phyloP scores from a whole-genome alignment of 2,329 filamentous ascomycete species.

The Exserohilum turcica region DNA sequence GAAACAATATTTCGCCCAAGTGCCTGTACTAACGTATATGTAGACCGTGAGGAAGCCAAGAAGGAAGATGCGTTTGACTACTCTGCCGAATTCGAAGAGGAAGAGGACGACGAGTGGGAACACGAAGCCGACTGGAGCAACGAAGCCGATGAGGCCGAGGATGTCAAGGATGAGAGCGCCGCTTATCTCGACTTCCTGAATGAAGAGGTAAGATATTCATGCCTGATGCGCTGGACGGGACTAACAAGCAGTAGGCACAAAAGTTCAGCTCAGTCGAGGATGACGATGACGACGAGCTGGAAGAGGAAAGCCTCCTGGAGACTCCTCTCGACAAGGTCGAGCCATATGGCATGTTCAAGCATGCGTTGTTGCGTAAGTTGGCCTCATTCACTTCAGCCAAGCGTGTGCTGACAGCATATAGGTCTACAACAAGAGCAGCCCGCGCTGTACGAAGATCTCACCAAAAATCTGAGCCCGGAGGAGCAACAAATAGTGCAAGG shows the following conservation, averaged over 20 bases:
- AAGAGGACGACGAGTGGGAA: conserved; percentile 83
- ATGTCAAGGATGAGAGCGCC: conserved; percentile 86
- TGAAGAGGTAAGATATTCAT: conserved; percentile 68
- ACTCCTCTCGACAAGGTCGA: conserved; percentile 95
- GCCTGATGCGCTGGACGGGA: conserved; percentile 11
- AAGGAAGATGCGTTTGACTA: conserved; percentile 80
- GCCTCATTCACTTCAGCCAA: neutral
- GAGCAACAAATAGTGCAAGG: conserved; percentile 81
- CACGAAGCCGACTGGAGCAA: conserved; percentile 72
- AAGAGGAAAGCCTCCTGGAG: conserved; percentile 90
- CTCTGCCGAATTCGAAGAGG: conserved; percentile 73
- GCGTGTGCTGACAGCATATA: conserved; percentile 51
- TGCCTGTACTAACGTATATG: conserved; percentile 23
- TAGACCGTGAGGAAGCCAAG: conserved; percentile 87
- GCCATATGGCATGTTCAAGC: conserved; percentile 87
- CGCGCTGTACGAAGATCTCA: conserved; percentile 81
- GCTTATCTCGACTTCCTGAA: conserved; percentile 96
- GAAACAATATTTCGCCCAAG: conserved; percentile 4
- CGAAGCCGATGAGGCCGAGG: conserved; percentile 66
- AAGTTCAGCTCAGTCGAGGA: conserved; percentile 74
- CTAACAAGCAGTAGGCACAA: conserved; percentile 64
- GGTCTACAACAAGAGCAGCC: conserved; percentile 90
- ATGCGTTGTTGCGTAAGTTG: conserved; percentile 77
- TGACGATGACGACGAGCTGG: conserved; percentile 85
- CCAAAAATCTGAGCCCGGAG: conserved; percentile 75